Conservation (phyloP, 2,329 filamentous ascomycete species). For the Penicillium capsulatum region DNA sequence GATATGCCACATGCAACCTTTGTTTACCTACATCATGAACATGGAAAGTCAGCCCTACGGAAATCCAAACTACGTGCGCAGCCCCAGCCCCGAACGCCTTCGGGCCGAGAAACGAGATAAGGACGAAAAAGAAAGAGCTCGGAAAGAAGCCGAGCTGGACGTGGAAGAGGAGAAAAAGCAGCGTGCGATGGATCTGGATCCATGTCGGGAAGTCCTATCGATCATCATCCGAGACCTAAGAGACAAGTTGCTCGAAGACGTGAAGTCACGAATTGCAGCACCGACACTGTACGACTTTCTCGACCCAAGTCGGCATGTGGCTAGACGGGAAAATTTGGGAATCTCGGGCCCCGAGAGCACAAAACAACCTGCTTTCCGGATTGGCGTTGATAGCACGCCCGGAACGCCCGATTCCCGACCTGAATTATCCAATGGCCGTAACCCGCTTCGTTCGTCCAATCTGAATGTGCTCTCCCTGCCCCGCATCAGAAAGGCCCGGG, state of each 20-base stretch:
- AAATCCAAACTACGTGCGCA: constrained; percentile 58
- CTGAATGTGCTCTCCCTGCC: constrained; percentile 64
- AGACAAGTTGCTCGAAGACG: constrained; percentile 82
- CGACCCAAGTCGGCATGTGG: constrained; percentile 72
- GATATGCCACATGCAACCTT: constrained; percentile 70
- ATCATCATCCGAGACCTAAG: constrained; percentile 74
- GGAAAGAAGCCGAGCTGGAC: constrained; percentile 73
- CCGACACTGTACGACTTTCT: constrained; percentile 76
- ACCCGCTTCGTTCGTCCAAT: constrained; percentile 32
- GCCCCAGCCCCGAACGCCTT: constrained; percentile 43
- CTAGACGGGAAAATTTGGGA: constrained; percentile 75
- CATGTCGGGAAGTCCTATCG: constrained; percentile 77
- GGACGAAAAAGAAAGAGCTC: constrained; percentile 62
- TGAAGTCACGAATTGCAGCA: constrained; percentile 80
- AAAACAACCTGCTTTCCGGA: constrained; percentile 53
- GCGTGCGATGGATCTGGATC: constrained; percentile 81
- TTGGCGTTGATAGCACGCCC: constrained; percentile 57
- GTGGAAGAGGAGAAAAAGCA: constrained; percentile 86
- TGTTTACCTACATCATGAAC: constrained; percentile 90
- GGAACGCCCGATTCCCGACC: constrained; percentile 58
- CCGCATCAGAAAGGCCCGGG: constrained; percentile 66
- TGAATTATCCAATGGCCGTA: constrained; percentile 40
- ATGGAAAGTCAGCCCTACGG: constrained; percentile 77
- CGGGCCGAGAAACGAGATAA: constrained; percentile 52
- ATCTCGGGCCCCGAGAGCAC: constrained; percentile 65